A percentile compares a stretch with the other conserved stretches of the same genome.
These are phyloP conservation scores for Lactarius trivialis DNA, from an alignment of 768 basidiomycete genomes.

Conservation along the genomic window DNA sequence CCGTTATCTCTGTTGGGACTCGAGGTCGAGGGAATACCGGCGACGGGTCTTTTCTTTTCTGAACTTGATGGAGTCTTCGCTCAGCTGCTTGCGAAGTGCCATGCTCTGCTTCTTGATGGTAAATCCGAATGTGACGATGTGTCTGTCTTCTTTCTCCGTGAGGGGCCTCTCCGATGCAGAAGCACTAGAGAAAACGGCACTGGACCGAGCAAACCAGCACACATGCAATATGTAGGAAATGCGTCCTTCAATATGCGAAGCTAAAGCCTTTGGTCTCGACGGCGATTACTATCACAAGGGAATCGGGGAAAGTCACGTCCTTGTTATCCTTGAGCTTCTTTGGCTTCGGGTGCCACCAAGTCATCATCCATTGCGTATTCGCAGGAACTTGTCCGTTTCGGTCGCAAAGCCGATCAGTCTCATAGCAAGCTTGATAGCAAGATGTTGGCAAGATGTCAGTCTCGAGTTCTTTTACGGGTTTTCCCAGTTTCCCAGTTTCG, in stretches of 20 bases:
- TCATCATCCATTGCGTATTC: too few species aligned
- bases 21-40: neutral
- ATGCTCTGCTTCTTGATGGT: slow-evolving; percentile 55
- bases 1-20: neutral
- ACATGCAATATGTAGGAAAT: slow-evolving; percentile 27
- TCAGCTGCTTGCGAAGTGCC: slow-evolving; percentile 58
- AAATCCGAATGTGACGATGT: slow-evolving; percentile 44
- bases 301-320: slow-evolving; percentile 59
- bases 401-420: too few species aligned
- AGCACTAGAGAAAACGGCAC: slow-evolving; percentile 39
- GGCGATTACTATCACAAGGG: slow-evolving; percentile 54
- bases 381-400: too few species aligned
- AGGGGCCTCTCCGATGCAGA: slow-evolving; percentile 59
- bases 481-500: too few species aligned
- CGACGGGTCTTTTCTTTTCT: too few species aligned
- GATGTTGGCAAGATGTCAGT: too few species aligned
- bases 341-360: too few species aligned
- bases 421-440: too few species aligned
- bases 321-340: slow-evolving; percentile 63
- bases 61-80: slow-evolving; percentile 33
- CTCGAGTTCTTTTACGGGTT: too few species aligned
- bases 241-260: slow-evolving; percentile 88
- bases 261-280: slow-evolving; percentile 60
- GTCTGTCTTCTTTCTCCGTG: slow-evolving; percentile 41
- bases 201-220: neutral